Base-by-base conservation (phyloP, 805 yeast species). In the Zygosaccharomyces lentus region DNA sequence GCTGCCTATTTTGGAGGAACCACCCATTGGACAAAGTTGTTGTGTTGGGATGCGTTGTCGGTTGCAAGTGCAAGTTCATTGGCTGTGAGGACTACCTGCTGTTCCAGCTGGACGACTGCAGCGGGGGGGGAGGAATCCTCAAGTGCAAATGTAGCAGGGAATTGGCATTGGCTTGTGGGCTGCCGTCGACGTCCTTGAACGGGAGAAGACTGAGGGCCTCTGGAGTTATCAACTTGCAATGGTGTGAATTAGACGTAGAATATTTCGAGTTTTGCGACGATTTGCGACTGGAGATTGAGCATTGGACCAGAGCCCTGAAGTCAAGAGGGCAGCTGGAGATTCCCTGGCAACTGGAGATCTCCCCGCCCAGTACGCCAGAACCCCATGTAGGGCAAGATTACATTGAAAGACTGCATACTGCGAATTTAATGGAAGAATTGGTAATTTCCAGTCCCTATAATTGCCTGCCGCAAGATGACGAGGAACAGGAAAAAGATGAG, bases 11-110 rank as follows among this genome's bases (percentile, higher is more conserved):
- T 57, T 55, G 65, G 31, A 55, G 58, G 1, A 76, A 76, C 48
- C 73, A 75, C 56, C 81, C 81, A 0, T 41, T 76, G 1, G 51
- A 57, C 15, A 53, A 52, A 16, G 53, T 76, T 0, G 50, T 52
- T 10, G 46, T 76, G 0, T 38, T 59, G 29, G 81, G 80, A 0
- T 54, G 58, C 12, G 56, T 74, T 2, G 50, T 61, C 2, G 67
- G 68, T 21, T 41, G 52, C 49, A 32, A 58, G 43, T 47, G 55
- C 54, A 49, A 42, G 46, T 19, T 44, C 19, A 54, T 51, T 1
- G 46, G 46, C 10, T 39, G 47, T 9, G 46, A 49, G 9, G 63
- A 59, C 16, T 52, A 42, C 32, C 37, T 59, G n/a, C 34, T 61
- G 6, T 43, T 59, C 35, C 45, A 43, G 7, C 15, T 63, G 2